These are phyloP conservation scores for Colletotrichum paranaense DNA, from an alignment of 2,329 filamentous ascomycete species.

Conservation along the genomic window DNA sequence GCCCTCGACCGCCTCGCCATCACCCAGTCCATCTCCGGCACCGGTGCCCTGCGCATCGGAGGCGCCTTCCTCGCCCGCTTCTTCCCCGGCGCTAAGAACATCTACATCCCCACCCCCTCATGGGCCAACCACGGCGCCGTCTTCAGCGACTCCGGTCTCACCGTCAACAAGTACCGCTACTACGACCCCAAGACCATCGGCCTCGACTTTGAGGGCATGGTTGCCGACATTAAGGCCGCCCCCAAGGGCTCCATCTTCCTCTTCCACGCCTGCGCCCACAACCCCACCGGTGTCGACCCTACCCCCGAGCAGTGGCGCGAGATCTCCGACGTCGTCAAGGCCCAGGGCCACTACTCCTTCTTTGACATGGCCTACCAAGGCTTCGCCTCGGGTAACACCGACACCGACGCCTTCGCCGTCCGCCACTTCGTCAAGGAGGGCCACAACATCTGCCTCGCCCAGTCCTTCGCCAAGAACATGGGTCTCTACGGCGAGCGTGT, in stretches of 20 bases:
- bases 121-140: slow-evolving; percentile 99
- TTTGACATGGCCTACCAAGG: slow-evolving; percentile 99
- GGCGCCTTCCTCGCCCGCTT: slow-evolving; percentile 92
- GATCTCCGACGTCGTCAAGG: slow-evolving; percentile 89
- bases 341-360: slow-evolving; percentile 90
- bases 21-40: slow-evolving; percentile 98
- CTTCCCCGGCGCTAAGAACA: slow-evolving; percentile 91
- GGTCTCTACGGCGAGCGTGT: slow-evolving; percentile 99
- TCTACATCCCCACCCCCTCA: slow-evolving; percentile 95
- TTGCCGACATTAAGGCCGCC: slow-evolving; percentile 89
- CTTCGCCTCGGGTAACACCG: slow-evolving; percentile 91
- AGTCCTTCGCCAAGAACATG: slow-evolving; percentile 99
- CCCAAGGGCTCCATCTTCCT: slow-evolving; percentile 90
- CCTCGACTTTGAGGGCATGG: slow-evolving; percentile 94
- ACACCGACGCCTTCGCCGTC: slow-evolving; percentile 93
- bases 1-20: slow-evolving; percentile 86
- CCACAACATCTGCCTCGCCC: slow-evolving; percentile 87
- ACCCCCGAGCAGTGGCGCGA: slow-evolving; percentile 91
- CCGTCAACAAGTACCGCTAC: slow-evolving; percentile 96
- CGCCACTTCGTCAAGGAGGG: slow-evolving; percentile 94
- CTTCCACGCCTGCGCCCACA: slow-evolving; percentile 97
- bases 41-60: slow-evolving; percentile 93
- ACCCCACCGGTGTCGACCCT: slow-evolving; percentile 96
- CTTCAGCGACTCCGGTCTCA: slow-evolving; percentile 91
- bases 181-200: slow-evolving; percentile 99